These are phyloP conservation scores for Euphorbia tirucalli DNA, from an alignment of 345 rosid species.

Conservation along the genomic window DNA sequence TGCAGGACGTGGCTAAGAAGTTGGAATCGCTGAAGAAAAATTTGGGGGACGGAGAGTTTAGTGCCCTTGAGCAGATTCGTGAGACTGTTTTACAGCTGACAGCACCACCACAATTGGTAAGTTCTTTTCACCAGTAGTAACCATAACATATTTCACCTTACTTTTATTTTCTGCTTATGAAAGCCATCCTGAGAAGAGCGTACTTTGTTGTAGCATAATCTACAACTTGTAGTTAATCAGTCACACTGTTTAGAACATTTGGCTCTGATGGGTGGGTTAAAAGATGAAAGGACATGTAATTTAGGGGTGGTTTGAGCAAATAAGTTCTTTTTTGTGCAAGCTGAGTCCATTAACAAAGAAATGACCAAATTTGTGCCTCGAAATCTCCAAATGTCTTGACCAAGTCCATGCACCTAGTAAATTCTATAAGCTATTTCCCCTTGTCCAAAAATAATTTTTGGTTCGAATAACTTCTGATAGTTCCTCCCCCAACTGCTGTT, in stretches of 20 bases:
- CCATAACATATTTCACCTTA: background rate
- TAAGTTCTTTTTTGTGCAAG: background rate
- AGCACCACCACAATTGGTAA: conserved; percentile 77
- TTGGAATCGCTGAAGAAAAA: conserved; percentile 60
- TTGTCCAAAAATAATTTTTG: background rate
- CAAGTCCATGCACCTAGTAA: background rate
- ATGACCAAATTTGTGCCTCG: background rate
- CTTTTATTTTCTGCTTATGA: background rate
- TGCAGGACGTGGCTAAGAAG: conserved; percentile 64
- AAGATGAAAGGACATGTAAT: background rate
- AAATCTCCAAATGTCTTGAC: background rate
- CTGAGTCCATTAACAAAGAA: background rate
- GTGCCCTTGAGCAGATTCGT: conserved; percentile 69
- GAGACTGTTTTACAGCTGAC: conserved; percentile 61
- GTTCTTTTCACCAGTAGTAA: conserved; percentile 15
- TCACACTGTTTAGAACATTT: background rate
- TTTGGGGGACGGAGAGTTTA: conserved; percentile 54
- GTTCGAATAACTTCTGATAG: background rate
- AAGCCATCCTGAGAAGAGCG: background rate
- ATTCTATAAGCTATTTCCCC: background rate
- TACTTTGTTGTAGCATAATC: background rate
- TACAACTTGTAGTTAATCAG: background rate
- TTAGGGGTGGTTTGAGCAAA: background rate
- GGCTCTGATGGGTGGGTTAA: background rate
- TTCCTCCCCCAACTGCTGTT: background rate